Conservation (phyloP, 768 basidiomycete genomes). For the Serendipita sp. region DNA sequence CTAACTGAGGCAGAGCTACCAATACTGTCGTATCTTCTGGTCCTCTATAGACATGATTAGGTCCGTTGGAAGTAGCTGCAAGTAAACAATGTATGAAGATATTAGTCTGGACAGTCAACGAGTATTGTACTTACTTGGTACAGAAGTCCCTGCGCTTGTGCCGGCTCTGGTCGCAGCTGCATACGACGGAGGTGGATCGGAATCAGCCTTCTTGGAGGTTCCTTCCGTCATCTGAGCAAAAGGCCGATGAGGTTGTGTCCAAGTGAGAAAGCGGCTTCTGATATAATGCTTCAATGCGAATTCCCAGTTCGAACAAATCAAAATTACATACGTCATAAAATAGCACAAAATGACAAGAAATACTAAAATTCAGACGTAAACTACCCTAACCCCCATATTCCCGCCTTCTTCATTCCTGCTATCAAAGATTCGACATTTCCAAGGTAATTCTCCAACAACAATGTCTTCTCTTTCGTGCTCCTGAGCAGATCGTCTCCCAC, state of each 20-base stretch:
- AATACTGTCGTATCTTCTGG: too few relatives aligned
- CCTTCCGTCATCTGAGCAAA: neutral
- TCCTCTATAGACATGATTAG: too few relatives aligned
- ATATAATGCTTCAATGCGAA: too few relatives aligned
- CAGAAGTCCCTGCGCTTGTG: neutral
- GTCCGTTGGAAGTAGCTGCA: too few relatives aligned
- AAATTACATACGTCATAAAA: neutral
- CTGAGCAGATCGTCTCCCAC: conserved; percentile 13
- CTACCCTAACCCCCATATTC: conserved; percentile 63
- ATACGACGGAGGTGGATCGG: conserved; percentile 1
- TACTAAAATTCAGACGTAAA: neutral
- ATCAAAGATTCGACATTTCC: conserved; percentile 87
- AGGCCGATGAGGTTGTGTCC: neutral
- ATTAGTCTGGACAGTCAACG: neutral
- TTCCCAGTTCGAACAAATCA: too few relatives aligned
- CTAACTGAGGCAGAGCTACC: conserved; percentile 27
- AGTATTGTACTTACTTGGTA: neutral
- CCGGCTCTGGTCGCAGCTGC: neutral
- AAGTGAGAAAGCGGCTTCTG: neutral
- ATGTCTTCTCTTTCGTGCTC: conserved; percentile 64
- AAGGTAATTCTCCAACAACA: conserved; percentile 59
- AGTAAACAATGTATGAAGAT: too few relatives aligned
- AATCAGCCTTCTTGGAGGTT: neutral
- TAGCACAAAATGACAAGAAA: neutral
- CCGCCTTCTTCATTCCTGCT: conserved; percentile 70